phyloP scores from a whole-genome alignment of 2,329 filamentous ascomycete species.

The Graphilbum ipis-grandicollis region DNA sequence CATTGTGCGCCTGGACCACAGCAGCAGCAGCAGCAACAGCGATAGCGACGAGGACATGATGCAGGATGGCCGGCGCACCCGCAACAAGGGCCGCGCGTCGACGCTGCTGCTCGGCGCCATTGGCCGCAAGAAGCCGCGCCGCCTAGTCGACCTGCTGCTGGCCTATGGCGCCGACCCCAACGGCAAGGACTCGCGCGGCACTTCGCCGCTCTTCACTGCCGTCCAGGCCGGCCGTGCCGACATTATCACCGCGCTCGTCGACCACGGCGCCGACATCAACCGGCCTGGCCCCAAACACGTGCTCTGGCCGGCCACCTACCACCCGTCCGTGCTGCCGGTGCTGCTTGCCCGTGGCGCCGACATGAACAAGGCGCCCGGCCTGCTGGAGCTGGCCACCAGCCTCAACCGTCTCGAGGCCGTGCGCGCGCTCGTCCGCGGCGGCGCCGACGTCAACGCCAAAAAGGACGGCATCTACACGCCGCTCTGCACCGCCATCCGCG shows the following conservation, averaged over 20 bases:
- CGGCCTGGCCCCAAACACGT: constrained; percentile 52
- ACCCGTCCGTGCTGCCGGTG: constrained; percentile 38
- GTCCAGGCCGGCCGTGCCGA: constrained; percentile 38
- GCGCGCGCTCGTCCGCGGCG: constrained; percentile 18
- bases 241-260: constrained; percentile 28
- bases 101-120: constrained; percentile 44
- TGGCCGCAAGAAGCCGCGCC: constrained; percentile 35
- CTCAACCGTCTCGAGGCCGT: constrained; percentile 48
- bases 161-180: constrained; percentile 42
- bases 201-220: constrained; percentile 45
- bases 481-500: constrained; percentile 12
- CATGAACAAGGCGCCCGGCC: constrained; percentile 38
- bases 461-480: constrained; percentile 14
- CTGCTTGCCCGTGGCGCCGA: constrained; percentile 43
- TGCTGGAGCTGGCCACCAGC: constrained; percentile 46
- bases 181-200: constrained; percentile 40
- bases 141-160: constrained; percentile 40
- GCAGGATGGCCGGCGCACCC: not conserved
- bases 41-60: constrained; percentile 1
- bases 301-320: constrained; percentile 46
- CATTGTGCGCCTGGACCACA: constrained; percentile 16
- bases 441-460: constrained; percentile 12
- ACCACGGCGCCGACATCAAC: constrained; percentile 49
- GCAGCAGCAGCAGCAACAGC: constrained; percentile 11
- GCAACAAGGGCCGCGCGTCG: constrained; percentile 34